Evolutionary conservation across 2,329 filamentous ascomycete species (phyloP).

Genomic region (Pseudogymnoascus sp.): DNA sequence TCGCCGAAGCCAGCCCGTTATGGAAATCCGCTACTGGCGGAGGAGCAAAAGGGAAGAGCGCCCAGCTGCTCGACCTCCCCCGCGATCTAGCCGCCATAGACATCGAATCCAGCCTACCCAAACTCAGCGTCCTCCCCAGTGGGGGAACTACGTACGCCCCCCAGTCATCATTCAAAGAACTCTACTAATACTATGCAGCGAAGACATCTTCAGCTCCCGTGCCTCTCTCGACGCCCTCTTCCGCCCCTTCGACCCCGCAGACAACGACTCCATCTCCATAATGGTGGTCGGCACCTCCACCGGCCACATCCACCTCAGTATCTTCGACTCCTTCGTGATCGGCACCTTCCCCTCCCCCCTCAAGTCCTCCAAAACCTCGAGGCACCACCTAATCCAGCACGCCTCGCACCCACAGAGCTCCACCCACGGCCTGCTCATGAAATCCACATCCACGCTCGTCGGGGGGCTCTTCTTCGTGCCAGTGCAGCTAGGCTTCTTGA

Average conservation of each 20-base stretch:
- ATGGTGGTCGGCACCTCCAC: conserved; percentile 66
- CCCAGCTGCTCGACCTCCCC: conserved; percentile 47
- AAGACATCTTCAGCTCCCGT: conserved; percentile 28
- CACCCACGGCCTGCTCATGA: conserved; percentile 65
- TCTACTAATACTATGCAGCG: conserved; percentile 18
- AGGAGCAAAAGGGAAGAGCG: background rate
- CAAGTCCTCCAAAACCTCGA: conserved; percentile 25
- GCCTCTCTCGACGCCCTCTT: conserved; percentile 28
- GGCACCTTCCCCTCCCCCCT: conserved; percentile 51
- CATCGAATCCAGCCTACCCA: conserved; percentile 66
- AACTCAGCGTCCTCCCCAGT: conserved; percentile 61
- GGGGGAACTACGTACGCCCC: conserved; percentile 52
- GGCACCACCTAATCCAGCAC: conserved; percentile 42
- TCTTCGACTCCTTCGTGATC: conserved; percentile 79
- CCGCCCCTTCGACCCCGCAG: conserved; percentile 40
- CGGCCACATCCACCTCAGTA: conserved; percentile 65
- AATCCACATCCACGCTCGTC: conserved; percentile 32
- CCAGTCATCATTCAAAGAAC: conserved; percentile 1
- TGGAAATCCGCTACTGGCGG: background rate
- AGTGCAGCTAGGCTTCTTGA: conserved; percentile 76
- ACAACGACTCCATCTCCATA: conserved; percentile 69
- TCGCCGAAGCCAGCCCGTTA: conserved; percentile 11
- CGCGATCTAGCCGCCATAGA: conserved; percentile 66
- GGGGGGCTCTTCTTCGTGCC: conserved; percentile 54
- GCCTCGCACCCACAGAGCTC: conserved; percentile 64